Evolutionary conservation across 192 early-diverging fungal genomes (phyloP), one percentile per base, ranked within the genome.

Genomic region (Kappamyces sp.): DNA sequence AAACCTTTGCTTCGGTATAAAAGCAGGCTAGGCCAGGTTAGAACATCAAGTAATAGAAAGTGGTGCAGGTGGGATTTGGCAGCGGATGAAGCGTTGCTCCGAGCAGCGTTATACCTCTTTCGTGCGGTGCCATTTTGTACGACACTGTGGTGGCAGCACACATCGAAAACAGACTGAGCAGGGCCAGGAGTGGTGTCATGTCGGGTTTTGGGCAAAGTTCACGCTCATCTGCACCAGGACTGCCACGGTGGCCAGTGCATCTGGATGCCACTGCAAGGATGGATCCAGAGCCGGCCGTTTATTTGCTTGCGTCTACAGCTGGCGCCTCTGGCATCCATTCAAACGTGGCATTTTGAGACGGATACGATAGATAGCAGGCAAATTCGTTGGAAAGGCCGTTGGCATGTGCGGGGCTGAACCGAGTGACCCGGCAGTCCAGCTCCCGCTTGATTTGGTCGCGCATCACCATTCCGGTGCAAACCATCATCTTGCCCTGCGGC

Each of bases 11-110:
- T 60, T 74, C 77, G 12, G 86, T 81, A 75, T 91, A 95, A 74
- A 92, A 97, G 71, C 97, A 99, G 13, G 88, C 82, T 47, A 86
- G 83, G 68, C 94, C 93, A 66, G 93, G 88, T 15, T 93, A 87
- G 47, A 82, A 84, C 70, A 98, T 86, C 39, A 73, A 76, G 76
- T 92, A 94, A 40, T 92, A 96, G 58, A 95, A 75, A 46, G 84
- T 78, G 40, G 76, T 77, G 23, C 82, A 82, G 39, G 77, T 71
- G 47, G 23, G 23, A 23, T 23, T 23, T 23, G 23, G 23, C 12
- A 12, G 44, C 44, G 44, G 13, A 46, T 46, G 44, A 46, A 71
- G 65, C 59, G 66, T 71, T 40, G 73, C 60, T 34, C 68, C 68
- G 66, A 73, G 54, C 59, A 75, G 40, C 51, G 72, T 65, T 51